A percentile compares a stretch with the other conserved stretches of the same genome.
Conservation (phyloP, 495 filamentous ascomycete genomes). For the Penicillium coffeae region DNA sequence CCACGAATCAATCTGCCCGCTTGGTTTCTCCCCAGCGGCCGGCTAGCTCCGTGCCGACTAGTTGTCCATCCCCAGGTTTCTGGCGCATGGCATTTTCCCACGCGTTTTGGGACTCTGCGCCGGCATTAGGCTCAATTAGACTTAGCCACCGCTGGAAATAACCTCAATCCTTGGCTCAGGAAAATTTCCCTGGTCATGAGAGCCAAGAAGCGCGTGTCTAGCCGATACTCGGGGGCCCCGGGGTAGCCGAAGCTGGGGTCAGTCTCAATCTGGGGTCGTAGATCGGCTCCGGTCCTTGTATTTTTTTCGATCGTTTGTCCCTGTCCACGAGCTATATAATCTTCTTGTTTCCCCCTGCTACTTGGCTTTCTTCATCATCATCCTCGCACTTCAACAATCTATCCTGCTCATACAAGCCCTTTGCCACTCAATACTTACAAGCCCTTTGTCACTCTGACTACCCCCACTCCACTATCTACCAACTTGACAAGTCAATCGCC, state of each 20-base stretch:
- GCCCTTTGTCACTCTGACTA: neutral
- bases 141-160: neutral
- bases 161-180: neutral
- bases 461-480: neutral
- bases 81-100: neutral
- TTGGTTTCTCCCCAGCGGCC: neutral
- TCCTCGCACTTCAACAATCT: neutral
- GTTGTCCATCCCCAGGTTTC: slow-evolving; percentile 2
- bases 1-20: neutral
- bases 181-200: neutral
- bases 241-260: neutral
- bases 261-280: neutral
- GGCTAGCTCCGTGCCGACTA: neutral
- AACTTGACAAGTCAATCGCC: neutral
- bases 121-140: neutral
- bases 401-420: neutral
- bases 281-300: neutral
- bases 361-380: slow-evolving; percentile 5
- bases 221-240: neutral
- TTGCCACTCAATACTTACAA: slow-evolving; percentile 4
- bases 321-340: neutral
- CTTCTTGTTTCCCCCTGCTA: slow-evolving; percentile 1
- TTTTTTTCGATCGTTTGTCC: neutral
- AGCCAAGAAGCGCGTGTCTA: neutral
- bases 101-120: neutral